phyloP scores from a whole-genome alignment of 768 basidiomycete genomes.

The Tremella fuciformis region DNA sequence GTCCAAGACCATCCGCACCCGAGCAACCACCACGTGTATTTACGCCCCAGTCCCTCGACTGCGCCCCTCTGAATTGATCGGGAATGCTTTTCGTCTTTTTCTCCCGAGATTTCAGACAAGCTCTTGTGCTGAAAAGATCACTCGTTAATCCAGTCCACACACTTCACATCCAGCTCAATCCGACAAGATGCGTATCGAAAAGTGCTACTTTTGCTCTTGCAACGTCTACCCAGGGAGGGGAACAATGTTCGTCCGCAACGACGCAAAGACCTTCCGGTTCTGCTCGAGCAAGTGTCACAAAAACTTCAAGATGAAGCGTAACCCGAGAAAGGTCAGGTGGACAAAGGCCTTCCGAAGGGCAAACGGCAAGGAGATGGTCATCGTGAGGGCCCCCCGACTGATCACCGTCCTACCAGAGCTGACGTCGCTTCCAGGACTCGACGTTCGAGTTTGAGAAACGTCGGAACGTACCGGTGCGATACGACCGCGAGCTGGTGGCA shows the following conservation, averaged over 20 bases:
- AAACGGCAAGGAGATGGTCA: conserved; percentile 98
- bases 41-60: too few species aligned
- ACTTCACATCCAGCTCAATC: neutral
- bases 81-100: conserved; percentile 5
- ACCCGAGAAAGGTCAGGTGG: conserved; percentile 98
- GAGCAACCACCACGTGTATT: conserved; percentile 1
- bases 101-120: conserved; percentile 9
- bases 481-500: conserved; percentile 87
- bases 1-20: neutral
- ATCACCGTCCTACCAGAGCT: neutral
- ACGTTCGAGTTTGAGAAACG: conserved; percentile 99
- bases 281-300: conserved; percentile 99
- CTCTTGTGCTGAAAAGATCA: neutral
- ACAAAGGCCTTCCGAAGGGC: conserved; percentile 99
- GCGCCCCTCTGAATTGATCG: too few species aligned
- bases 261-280: conserved; percentile 95
- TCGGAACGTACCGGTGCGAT: conserved; percentile 92
- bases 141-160: neutral
- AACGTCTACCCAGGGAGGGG: conserved; percentile 97
- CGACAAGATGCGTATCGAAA: conserved; percentile 79
- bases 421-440: conserved; percentile 67
- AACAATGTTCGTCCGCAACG: conserved; percentile 94
- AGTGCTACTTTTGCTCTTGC: conserved; percentile 97
- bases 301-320: conserved; percentile 99
- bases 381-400: conserved; percentile 61